Base-by-base conservation (phyloP, 106 monocot species). In the Alisma plantagoaquatica region DNA sequence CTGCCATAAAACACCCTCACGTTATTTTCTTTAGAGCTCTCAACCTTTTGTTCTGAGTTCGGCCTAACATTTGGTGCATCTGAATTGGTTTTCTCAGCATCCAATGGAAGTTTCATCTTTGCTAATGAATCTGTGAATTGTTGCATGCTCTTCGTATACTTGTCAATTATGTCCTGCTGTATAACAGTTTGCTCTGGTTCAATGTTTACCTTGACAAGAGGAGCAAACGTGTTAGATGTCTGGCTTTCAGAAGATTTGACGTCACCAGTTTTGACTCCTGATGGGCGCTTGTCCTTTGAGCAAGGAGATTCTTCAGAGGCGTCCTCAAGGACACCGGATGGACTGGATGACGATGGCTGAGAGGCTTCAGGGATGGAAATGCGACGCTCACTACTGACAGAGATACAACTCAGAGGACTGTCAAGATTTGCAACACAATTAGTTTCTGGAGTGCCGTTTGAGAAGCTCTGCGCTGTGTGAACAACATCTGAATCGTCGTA, bases 111-210 rank as follows among this genome's bases (percentile, higher is more conserved):
- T 62, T 77, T 91, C 91, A 91, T 91, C 12, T 91, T 91, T 3
- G 84, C 80, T 55, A 91, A 33, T 6, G 91, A 91, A 31, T 77
- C 90, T 2, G 84, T 91, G 43, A 84, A 84, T 67, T 91, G 70
- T 46, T 84, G 74, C 91, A 91, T 91, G 81, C 91, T 91, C 29
- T 91, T 91, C 80, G 77, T 80, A 62, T 91, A 91, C 77, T 84
- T 77, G 59, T 91, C 74, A 8, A 91, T 81, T 8, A 91, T 80
- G 30, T 91, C 91, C 67, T 91, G 77, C 56, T 84, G 91, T 47
- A 75, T 70, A 18, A 91, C 68, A 0, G 54, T 41, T 30, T 75
- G 62, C 50, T 80, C 77, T 2, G 62, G 72, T 43, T 65, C 62
- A 2, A 77, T 21, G 35, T 77, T 72, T 23, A 84, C 54, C 22